A percentile compares a stretch with the other conserved stretches of the same genome.
Conservation (phyloP, 202 grass and related monocot genomes). For the Saccharum hybrid region DNA sequence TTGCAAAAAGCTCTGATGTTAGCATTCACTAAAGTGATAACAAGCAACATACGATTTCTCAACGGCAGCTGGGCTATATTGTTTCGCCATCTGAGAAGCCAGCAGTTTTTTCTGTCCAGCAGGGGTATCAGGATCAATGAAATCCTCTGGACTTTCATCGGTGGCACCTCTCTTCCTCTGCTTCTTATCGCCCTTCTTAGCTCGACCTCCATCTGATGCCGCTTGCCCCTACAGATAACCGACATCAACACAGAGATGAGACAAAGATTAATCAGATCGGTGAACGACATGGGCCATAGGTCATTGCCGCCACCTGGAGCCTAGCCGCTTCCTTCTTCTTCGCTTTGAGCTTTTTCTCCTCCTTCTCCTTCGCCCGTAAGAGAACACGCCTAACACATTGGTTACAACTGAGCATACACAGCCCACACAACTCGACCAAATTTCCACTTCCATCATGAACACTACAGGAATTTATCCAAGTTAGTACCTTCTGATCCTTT, state of each 20-base stretch:
- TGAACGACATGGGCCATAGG: not conserved
- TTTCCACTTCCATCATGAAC: not conserved
- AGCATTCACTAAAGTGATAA: not conserved
- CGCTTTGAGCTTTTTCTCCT: slow-evolving; percentile 87
- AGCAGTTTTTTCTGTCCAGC: slow-evolving; percentile 73
- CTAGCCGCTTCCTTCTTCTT: slow-evolving; percentile 77
- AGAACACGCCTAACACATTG: not conserved
- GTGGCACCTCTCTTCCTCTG: slow-evolving; percentile 55
- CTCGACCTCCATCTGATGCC: slow-evolving; percentile 47
- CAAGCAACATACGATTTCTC: slow-evolving; percentile 51
- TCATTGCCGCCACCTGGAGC: slow-evolving; percentile 57
- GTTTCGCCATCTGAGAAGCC: slow-evolving; percentile 79
- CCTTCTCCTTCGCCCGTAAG: slow-evolving; percentile 77
- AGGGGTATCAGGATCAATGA: slow-evolving; percentile 71
- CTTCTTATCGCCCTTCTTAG: slow-evolving; percentile 83
- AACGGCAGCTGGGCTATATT: slow-evolving; percentile 63
- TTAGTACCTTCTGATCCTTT: slow-evolving; percentile 61
- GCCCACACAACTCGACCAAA: not conserved
- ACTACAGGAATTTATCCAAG: not conserved
- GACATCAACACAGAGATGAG: not conserved
- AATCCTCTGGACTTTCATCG: slow-evolving; percentile 88
- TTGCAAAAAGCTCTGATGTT: slow-evolving; percentile 19
- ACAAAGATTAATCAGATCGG: not conserved
- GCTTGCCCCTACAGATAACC: slow-evolving; percentile 56
- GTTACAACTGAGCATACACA: not conserved